Evolutionary conservation across 1,139 yeast species (phyloP), one percentile per base, ranked within the genome.

Genomic region (Kazachstania sp.): DNA sequence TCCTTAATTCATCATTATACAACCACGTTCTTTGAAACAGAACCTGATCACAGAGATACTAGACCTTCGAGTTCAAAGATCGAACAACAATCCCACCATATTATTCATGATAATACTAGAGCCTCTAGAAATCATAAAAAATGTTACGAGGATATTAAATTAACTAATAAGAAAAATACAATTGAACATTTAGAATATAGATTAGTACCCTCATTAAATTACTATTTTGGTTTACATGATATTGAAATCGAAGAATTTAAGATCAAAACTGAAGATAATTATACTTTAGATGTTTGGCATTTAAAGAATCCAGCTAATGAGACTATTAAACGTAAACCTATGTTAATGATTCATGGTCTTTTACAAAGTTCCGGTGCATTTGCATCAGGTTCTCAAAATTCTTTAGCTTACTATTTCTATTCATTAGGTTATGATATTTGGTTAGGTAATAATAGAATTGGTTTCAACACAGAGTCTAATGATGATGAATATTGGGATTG

Each of bases 381-480:
- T 63, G 73, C 92, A 32, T 81, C 95, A 0, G 71, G 85, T 18
- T 97, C 97, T 0, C 71, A 72, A 47, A 78, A 85, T 50, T 84
- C 95, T 6, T 62, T 92, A 45, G 94, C 94, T 0, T 81, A 79
- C 54, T 75, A 71, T 55, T 69, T 90, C 29, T 66, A 72, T 39
- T 70, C 74, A 23, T 49, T 53, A 32, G 95, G 95, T 0, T 87
- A 74, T 61, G 97, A 92, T 57, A 92, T 92, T 1, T 92, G 97
- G 97, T 66, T 92, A 47, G 97, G 97, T 1, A 88, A 90, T 61
- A 90, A 90, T 62, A 70, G 98, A 50, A 81, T 95, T 52, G 94
- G 95, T 32, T 86, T 88, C 63, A 71, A 74, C 37, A 40, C 40
- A 13, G 46, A 47, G 29, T 20, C 37, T 11, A 47, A 53, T 37